These are phyloP conservation scores for Kwoniella shandongensis DNA, from an alignment of 768 basidiomycete genomes.

Conservation along the genomic window DNA sequence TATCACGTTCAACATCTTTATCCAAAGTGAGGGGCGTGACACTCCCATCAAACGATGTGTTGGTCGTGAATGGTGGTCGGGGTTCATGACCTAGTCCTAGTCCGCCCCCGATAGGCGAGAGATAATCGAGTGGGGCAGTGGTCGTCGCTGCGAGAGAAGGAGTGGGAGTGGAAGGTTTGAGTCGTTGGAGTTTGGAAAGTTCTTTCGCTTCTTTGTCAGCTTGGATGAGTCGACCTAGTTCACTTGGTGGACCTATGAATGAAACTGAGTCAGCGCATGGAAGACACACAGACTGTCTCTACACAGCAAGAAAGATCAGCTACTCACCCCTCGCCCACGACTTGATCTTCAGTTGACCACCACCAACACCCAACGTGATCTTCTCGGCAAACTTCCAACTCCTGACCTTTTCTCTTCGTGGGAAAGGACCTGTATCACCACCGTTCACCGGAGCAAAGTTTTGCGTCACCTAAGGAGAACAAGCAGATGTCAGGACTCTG, in stretches of 20 bases:
- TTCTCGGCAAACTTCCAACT: conserved; percentile 27
- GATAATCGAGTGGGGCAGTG: not conserved
- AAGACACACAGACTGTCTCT: too few species aligned
- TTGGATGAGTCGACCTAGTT: conserved; percentile 34
- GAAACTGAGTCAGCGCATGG: conserved; percentile 7
- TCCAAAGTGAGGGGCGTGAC: conserved; percentile 2
- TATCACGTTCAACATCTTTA: conserved; percentile 1
- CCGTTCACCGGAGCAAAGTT: conserved; percentile 40
- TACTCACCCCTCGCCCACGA: conserved; percentile 37
- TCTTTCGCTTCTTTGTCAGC: conserved; percentile 43
- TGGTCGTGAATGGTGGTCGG: conserved; percentile 13
- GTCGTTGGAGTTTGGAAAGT: conserved; percentile 20
- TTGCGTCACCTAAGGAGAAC: conserved; percentile 41
- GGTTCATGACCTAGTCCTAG: conserved; percentile 2
- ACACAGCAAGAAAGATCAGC: not conserved
- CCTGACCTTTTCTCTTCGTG: conserved; percentile 38
- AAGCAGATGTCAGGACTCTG: conserved; percentile 1
- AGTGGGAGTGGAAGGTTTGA: conserved; percentile 20
- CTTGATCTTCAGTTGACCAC: conserved; percentile 37
- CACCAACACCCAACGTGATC: conserved; percentile 31
- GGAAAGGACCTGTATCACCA: conserved; percentile 37
- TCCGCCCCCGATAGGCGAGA: conserved; percentile 4
- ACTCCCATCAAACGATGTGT: conserved; percentile 17
- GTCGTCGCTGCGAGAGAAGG: not conserved
- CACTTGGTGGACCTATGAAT: conserved; percentile 34